These are phyloP conservation scores for Cylindrotheca closterium DNA, from an alignment of 108 stramenopile species.

Conservation along the genomic window DNA sequence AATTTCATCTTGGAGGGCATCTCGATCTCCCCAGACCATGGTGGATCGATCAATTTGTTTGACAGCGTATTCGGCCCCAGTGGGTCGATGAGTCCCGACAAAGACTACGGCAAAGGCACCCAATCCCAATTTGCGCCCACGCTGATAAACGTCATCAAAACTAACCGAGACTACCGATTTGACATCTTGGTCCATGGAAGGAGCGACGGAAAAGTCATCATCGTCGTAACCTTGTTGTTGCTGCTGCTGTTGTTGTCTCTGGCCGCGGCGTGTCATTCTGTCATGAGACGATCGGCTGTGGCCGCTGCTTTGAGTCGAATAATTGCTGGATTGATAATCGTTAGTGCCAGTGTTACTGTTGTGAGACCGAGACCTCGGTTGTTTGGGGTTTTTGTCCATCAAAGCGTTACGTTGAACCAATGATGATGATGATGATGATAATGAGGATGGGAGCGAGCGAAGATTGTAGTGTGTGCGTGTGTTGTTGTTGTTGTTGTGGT, in stretches of 20 bases:
- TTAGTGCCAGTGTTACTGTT: too few species aligned
- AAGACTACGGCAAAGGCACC: slow-evolving; percentile 82
- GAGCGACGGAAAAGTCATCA: slow-evolving; percentile 32
- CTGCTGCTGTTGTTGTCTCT: background rate
- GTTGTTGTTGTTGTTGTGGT: too few species aligned
- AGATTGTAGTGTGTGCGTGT: too few species aligned
- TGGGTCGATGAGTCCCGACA: slow-evolving; percentile 57
- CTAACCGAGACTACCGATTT: slow-evolving; percentile 23
- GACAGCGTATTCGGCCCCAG: slow-evolving; percentile 58
- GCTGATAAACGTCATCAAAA: slow-evolving; percentile 44
- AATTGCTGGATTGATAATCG: too few species aligned
- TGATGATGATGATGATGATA: too few species aligned
- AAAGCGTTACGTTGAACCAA: too few species aligned
- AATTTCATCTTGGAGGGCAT: slow-evolving; percentile 71
- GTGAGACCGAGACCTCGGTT: too few species aligned
- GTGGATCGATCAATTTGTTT: slow-evolving; percentile 79
- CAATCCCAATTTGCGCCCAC: slow-evolving; percentile 56
- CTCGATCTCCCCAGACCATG: slow-evolving; percentile 61
- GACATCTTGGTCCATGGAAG: slow-evolving; percentile 25
- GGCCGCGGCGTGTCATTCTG: too few species aligned
- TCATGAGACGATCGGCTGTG: too few species aligned
- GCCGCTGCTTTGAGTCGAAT: too few species aligned
- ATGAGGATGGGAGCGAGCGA: too few species aligned
- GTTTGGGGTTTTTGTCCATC: too few species aligned
- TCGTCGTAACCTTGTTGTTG: slow-evolving; percentile 7